Conservation (phyloP, 2,329 filamentous ascomycete genomes). For the Bipolaris oryzae region DNA sequence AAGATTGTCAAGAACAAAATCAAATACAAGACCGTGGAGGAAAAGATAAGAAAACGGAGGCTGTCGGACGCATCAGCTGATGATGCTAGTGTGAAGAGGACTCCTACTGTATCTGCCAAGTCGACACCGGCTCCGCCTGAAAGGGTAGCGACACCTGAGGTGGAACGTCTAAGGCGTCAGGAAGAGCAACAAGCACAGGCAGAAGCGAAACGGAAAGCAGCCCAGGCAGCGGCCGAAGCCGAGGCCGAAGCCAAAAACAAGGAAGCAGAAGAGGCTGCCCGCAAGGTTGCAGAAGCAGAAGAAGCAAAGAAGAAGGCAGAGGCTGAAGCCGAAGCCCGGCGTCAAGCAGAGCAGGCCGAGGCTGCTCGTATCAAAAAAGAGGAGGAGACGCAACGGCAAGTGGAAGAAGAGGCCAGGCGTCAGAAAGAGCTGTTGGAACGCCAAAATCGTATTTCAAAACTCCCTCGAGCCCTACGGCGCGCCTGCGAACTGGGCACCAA, state of each 20-base stretch:
- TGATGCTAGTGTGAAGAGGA: slow-evolving; percentile 39
- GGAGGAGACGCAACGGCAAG: slow-evolving; percentile 37
- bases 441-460: slow-evolving; percentile 42
- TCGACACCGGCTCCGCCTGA: slow-evolving; percentile 45
- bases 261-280: slow-evolving; percentile 37
- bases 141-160: slow-evolving; percentile 42
- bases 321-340: slow-evolving; percentile 36
- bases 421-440: slow-evolving; percentile 41
- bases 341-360: slow-evolving; percentile 41
- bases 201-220: slow-evolving; percentile 35
- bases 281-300: slow-evolving; percentile 39
- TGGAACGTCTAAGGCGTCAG: slow-evolving; percentile 42
- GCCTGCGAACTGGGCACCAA: slow-evolving; percentile 47
- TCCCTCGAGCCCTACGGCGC: slow-evolving; percentile 45
- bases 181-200: slow-evolving; percentile 41
- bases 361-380: slow-evolving; percentile 40
- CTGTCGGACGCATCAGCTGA: slow-evolving; percentile 42
- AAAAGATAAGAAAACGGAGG: slow-evolving; percentile 41
- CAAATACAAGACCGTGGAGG: slow-evolving; percentile 42
- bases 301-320: slow-evolving; percentile 37
- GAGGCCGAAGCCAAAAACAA: slow-evolving; percentile 36
- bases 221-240: slow-evolving; percentile 27
- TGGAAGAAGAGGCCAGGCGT: slow-evolving; percentile 38
- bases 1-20: slow-evolving; percentile 40
- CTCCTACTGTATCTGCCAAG: slow-evolving; percentile 43